These are phyloP conservation scores for Neurospora tetrasperma DNA, from an alignment of 495 filamentous ascomycete genomes.

Conservation along the genomic window DNA sequence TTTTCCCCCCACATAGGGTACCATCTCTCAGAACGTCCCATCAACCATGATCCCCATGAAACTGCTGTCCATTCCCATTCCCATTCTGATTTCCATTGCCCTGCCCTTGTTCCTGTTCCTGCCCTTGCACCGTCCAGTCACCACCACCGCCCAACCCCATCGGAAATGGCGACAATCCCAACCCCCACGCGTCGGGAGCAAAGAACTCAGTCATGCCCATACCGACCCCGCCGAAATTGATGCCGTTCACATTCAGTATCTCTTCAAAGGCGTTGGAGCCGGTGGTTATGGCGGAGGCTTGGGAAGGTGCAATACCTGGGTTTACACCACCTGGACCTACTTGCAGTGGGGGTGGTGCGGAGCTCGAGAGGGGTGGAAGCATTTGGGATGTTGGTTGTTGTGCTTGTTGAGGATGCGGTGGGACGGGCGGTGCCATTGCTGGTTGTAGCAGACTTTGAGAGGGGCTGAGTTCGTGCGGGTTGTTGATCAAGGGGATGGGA, in stretches of 20 bases:
- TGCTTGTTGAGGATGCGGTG: conserved; percentile 5
- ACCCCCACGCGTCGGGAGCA: neutral
- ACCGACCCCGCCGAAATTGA: conserved; percentile 14
- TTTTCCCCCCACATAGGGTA: too few species aligned
- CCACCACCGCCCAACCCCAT: neutral
- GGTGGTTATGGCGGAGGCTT: conserved; percentile 15
- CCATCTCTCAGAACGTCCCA: too few species aligned
- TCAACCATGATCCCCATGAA: neutral
- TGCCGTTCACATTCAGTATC: conserved; percentile 6
- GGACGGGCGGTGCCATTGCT: neutral
- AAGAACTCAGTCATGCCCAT: neutral
- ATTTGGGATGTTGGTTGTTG: neutral
- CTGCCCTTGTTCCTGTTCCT: neutral
- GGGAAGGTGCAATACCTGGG: conserved; percentile 13
- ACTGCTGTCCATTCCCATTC: neutral
- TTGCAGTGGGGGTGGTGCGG: neutral
- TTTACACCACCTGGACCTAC: neutral
- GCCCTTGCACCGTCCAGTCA: neutral
- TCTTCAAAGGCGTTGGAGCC: conserved; percentile 24
- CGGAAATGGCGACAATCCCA: neutral
- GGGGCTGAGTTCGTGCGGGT: neutral
- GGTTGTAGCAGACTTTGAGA: neutral
- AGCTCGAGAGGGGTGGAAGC: neutral
- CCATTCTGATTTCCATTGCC: neutral
- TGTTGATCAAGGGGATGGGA: neutral